Conservation (phyloP, 371 early-diverging fungal genomes). For the Basidiobolus meristosporus region DNA sequence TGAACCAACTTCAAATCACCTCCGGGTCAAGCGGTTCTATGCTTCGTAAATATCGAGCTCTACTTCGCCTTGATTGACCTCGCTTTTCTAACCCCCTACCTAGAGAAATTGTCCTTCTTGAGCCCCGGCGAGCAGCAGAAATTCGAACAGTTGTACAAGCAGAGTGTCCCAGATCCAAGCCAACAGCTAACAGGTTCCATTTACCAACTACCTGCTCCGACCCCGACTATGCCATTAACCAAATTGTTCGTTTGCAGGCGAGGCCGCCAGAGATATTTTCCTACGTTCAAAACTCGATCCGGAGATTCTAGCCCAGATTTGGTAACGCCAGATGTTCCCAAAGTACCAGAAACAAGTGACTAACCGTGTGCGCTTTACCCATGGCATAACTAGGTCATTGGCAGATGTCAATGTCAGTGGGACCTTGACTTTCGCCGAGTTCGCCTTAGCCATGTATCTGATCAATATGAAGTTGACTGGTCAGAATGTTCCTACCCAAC, state of each 20-base stretch:
- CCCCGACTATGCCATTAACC: not conserved
- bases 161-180: not conserved
- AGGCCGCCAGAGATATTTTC: not conserved
- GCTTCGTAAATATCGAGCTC: too few species aligned
- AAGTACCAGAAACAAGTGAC: not conserved
- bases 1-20: too few species aligned
- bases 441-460: constrained; percentile 33
- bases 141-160: not conserved
- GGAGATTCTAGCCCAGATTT: not conserved
- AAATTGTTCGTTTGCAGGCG: not conserved
- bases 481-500: constrained; percentile 13
- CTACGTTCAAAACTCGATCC: not conserved
- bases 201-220: not conserved
- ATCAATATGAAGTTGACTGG: constrained; percentile 26
- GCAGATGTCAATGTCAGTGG: constrained; percentile 1
- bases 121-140: not conserved
- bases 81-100: too few species aligned
- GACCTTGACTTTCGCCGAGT: constrained; percentile 24
- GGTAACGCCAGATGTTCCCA: not conserved
- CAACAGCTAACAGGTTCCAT: not conserved
- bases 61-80: too few species aligned
- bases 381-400: not conserved
- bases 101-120: not conserved
- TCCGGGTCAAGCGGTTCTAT: too few species aligned
- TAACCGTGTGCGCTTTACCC: not conserved